These are phyloP conservation scores for Guadua angustifolia DNA, from an alignment of 176 grass and related monocot species.

Conservation along the genomic window DNA sequence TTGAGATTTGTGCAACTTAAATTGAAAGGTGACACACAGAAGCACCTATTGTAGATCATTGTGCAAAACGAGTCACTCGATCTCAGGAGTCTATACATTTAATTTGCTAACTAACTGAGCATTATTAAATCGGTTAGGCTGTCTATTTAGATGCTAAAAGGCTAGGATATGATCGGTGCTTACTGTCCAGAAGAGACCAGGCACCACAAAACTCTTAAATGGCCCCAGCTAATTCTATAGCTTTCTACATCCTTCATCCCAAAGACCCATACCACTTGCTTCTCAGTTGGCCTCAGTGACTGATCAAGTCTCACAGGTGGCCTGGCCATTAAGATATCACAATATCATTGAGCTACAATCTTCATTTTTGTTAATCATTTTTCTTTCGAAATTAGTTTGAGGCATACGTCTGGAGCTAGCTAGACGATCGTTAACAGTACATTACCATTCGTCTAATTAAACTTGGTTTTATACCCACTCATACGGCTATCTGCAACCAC, in stretches of 20 bases:
- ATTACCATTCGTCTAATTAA: too few species aligned
- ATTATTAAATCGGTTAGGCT: conserved; percentile 34
- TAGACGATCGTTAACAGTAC: too few species aligned
- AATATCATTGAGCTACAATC: too few species aligned
- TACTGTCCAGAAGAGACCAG: conserved; percentile 32
- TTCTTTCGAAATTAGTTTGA: too few species aligned
- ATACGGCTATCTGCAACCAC: too few species aligned
- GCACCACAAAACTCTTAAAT: conserved; percentile 27
- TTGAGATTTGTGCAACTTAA: too few species aligned
- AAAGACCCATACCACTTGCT: neutral
- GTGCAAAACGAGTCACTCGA: conserved; percentile 45
- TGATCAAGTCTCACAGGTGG: neutral
- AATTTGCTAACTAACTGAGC: conserved; percentile 24
- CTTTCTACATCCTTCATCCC: conserved; percentile 3
- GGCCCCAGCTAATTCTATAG: neutral
- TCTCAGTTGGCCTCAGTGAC: neutral
- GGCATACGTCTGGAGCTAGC: too few species aligned
- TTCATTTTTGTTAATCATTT: too few species aligned
- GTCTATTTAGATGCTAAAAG: conserved; percentile 26
- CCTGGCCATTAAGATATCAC: neutral
- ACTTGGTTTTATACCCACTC: too few species aligned
- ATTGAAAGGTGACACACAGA: too few species aligned
- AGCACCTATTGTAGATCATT: neutral
- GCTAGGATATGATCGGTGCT: neutral
- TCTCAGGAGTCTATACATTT: neutral